These are phyloP conservation scores for Apiosordaria backusii DNA, from an alignment of 495 filamentous ascomycete species.

Conservation along the genomic window DNA sequence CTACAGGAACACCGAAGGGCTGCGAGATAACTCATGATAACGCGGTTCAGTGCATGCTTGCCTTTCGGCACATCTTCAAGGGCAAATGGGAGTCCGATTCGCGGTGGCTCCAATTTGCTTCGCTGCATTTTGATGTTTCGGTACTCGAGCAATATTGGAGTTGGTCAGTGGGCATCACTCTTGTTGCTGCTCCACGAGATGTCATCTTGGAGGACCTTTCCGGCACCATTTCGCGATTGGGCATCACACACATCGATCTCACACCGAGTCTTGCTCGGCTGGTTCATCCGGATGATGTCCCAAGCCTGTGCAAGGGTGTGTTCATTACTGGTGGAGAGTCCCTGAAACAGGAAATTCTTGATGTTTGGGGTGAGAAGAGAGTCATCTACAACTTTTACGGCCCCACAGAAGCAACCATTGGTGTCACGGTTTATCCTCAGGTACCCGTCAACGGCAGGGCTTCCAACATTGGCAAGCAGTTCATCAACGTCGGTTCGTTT, in stretches of 20 bases:
- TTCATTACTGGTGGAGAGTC: conserved; percentile 76
- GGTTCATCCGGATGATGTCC: conserved; percentile 63
- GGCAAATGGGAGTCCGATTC: conserved; percentile 66
- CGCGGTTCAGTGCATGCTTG: conserved; percentile 69
- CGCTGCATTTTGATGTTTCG: conserved; percentile 84
- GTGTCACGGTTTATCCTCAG: conserved; percentile 72
- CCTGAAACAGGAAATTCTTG: conserved; percentile 67
- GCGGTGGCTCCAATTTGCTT: conserved; percentile 82
- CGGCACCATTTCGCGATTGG: conserved; percentile 60
- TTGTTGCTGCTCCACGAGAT: conserved; percentile 73
- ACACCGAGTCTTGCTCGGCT: conserved; percentile 64
- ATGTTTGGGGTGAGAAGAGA: conserved; percentile 59
- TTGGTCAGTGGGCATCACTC: conserved; percentile 78
- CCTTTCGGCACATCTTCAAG: conserved; percentile 65
- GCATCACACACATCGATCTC: conserved; percentile 83
- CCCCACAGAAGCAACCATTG: conserved; percentile 88
- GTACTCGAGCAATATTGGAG: conserved; percentile 87
- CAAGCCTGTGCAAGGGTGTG: conserved; percentile 62
- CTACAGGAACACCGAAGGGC: conserved; percentile 75
- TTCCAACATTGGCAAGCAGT: conserved; percentile 81
- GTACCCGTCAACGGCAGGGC: conserved; percentile 68
- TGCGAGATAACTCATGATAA: conserved; percentile 73
- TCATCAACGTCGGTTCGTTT: conserved; percentile 76
- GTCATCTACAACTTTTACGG: conserved; percentile 78
- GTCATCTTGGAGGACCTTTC: conserved; percentile 73